Base-by-base conservation (phyloP, 352 stramenopile species). In the Globisporangium recalcitrans region DNA sequence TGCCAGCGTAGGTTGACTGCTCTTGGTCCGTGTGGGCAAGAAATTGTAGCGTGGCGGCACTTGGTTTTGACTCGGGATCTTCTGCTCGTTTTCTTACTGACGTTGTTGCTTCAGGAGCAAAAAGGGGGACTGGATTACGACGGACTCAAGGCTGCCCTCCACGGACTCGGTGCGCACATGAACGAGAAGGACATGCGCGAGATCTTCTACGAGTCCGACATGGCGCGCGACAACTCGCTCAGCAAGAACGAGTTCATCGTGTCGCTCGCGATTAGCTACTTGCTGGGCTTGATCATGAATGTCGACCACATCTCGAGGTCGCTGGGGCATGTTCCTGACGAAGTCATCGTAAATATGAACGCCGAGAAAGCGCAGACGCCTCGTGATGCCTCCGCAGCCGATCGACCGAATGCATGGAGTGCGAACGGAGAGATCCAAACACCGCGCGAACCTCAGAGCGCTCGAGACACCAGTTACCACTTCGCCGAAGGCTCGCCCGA, bases 191-290 rank as follows among this genome's bases (percentile, higher is more conserved):
- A 89, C 47, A 75, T 92, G 71, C 67, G 71, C 7, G 82, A 92
- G 54, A 87, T 94, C 62, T 94, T 94, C 63, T 90, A 93, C 65
- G 86, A 94, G 69, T 90, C 85, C n/a, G 86, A 96, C 72, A 88
- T 96, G 75, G 84, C 91, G 63, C 80, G 85, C 42, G 85, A 96
- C 73, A 90, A 92, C 60, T 78, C 76, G 27, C 59, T 96, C 49
- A 93, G 80, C 52, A 82, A 90, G 52, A 93, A 93, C 56, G 87
- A 96, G 57, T 95, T 96, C 62, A 64, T 95, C 24, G 71, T 93
- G 8, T 95, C 82, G 42, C 75, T 96, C 29, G 85, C 87, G 16
- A 90, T 96, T 57, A 82, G 82, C 21, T 87, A 93, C 53, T 71
- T 96, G 36, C 70, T 96, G 22, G 85, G 81, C 0, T 64, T 93